Evolutionary conservation across 2,329 filamentous ascomycete species (phyloP).

Genomic region (Rhexocercosporidium sp.): DNA sequence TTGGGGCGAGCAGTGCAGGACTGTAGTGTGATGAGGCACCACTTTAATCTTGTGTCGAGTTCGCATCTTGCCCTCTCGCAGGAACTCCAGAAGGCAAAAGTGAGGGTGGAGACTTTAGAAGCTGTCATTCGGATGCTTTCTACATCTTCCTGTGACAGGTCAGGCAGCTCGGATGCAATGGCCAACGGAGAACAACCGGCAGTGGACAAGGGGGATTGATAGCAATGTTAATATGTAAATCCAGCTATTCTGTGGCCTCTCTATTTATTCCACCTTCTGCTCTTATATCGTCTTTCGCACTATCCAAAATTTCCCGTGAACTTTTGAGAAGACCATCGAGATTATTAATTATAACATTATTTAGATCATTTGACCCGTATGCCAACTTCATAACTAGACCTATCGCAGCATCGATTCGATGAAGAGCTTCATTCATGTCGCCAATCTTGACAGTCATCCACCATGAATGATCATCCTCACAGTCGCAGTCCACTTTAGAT

Average conservation of each 20-base stretch:
- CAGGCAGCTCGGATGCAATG: background rate
- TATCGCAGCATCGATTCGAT: background rate
- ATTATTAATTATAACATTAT: background rate
- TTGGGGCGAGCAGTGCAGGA: slow-evolving; percentile 12
- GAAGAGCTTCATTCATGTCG: slow-evolving; percentile 4
- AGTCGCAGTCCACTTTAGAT: slow-evolving; percentile 1
- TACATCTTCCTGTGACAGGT: background rate
- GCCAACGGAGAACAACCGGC: background rate
- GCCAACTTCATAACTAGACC: background rate
- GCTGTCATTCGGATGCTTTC: slow-evolving; percentile 21
- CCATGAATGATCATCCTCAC: slow-evolving; percentile 2
- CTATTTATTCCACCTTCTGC: slow-evolving; percentile 2
- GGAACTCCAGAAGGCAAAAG: slow-evolving; percentile 21
- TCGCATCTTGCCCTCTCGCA: slow-evolving; percentile 17
- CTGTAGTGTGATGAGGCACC: slow-evolving; percentile 11
- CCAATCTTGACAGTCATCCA: slow-evolving; percentile 1
- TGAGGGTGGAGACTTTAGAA: slow-evolving; percentile 26
- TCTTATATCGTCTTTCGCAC: background rate
- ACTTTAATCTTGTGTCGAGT: slow-evolving; percentile 23
- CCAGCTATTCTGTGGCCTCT: slow-evolving; percentile 4
- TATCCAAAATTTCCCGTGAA: background rate
- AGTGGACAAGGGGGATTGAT: background rate
- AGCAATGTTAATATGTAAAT: slow-evolving; percentile 2
- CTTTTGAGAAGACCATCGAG: background rate
- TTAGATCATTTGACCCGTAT: background rate